Conservation (phyloP, 163 green algal species). For the Chloroidium sp. region DNA sequence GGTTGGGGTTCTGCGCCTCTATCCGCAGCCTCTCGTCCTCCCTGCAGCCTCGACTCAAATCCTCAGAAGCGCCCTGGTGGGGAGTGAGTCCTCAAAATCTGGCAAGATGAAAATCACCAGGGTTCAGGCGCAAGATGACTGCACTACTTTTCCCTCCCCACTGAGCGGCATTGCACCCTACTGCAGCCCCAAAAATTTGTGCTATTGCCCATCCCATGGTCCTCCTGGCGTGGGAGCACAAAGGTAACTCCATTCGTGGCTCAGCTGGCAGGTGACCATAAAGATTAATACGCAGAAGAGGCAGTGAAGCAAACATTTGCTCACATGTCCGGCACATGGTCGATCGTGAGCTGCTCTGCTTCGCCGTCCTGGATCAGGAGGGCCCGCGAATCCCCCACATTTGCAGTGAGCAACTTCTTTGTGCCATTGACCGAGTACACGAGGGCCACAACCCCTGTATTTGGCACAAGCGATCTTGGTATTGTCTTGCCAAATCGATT, state of each 20-base stretch:
- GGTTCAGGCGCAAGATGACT: too few relatives aligned
- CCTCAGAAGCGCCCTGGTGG: not conserved
- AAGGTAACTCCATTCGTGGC: too few relatives aligned
- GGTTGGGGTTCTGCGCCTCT: conserved; percentile 90
- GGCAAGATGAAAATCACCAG: too few relatives aligned
- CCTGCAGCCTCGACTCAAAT: conserved; percentile 14
- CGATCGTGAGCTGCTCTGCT: conserved; percentile 58
- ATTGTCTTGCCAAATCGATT: too few relatives aligned
- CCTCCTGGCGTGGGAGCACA: too few relatives aligned
- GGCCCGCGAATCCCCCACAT: conserved; percentile 80
- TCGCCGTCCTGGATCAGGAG: conserved; percentile 53
- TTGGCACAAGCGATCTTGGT: too few relatives aligned
- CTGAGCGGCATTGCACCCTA: too few relatives aligned
- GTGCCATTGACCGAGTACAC: conserved; percentile 44
- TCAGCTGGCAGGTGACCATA: not conserved
- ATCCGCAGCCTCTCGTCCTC: conserved; percentile 84
- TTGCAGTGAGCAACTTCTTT: conserved; percentile 59
- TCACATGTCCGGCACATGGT: conserved; percentile 82
- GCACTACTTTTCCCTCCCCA: too few relatives aligned
- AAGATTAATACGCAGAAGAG: not conserved
- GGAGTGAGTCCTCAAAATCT: too few relatives aligned
- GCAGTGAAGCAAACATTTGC: not conserved
- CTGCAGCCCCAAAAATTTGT: too few relatives aligned
- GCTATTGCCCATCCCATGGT: too few relatives aligned
- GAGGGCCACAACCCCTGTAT: conserved; percentile 37